Conservation (phyloP, 306 rosid species). For the Lathyrus aphaca region DNA sequence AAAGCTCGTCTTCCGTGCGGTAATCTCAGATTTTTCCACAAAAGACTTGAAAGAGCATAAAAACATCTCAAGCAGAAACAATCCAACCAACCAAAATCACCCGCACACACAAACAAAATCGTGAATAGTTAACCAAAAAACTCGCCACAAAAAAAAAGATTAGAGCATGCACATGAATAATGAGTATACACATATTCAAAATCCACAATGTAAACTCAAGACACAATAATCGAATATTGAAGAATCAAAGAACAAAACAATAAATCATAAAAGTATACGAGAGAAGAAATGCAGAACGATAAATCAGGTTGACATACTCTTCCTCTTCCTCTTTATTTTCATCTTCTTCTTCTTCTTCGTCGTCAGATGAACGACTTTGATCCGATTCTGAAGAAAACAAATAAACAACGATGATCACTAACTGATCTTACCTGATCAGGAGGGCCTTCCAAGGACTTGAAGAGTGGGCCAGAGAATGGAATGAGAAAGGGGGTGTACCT, state of each 20-base stretch:
- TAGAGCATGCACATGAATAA: constrained; percentile 32
- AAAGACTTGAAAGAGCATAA: neutral
- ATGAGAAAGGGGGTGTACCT: too few species aligned
- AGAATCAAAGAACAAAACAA: neutral
- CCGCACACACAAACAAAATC: constrained; percentile 25
- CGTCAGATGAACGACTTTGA: constrained; percentile 56
- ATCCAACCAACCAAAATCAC: neutral
- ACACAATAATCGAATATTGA: constrained; percentile 24
- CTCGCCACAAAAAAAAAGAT: constrained; percentile 7
- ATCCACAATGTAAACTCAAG: constrained; percentile 47
- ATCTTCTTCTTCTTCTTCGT: constrained; percentile 43
- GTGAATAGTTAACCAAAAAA: constrained; percentile 35
- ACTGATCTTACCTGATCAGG: too few species aligned
- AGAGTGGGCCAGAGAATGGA: too few species aligned
- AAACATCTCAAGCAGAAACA: neutral
- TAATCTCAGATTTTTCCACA: constrained; percentile 15
- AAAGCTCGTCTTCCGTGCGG: neutral
- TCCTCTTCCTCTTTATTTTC: constrained; percentile 49
- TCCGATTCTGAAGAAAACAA: constrained; percentile 55
- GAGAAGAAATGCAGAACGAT: constrained; percentile 27
- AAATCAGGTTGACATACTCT: constrained; percentile 56
- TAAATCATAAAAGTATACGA: constrained; percentile 26
- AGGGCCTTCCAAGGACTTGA: too few species aligned
- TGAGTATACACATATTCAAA: constrained; percentile 42
- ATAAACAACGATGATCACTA: constrained; percentile 19